A percentile compares a stretch with the other conserved stretches of the same genome.
phyloP scores from a whole-genome alignment of 495 filamentous ascomycete species.

The Penicillium verhagenii region DNA sequence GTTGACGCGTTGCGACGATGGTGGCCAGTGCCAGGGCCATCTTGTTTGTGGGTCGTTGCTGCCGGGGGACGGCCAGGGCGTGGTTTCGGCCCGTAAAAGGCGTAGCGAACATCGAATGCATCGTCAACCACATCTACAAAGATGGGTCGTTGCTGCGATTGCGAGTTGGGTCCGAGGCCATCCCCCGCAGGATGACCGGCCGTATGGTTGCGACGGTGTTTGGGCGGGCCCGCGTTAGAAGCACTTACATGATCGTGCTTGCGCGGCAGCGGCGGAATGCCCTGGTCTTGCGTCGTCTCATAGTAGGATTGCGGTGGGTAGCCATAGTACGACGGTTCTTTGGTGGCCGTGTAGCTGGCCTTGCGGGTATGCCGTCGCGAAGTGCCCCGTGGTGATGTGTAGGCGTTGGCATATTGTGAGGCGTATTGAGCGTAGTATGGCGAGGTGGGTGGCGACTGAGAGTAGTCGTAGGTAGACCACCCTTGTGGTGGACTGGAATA shows the following conservation, averaged over 20 bases:
- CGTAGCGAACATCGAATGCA: constrained; percentile 43
- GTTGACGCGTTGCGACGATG: constrained; percentile 36
- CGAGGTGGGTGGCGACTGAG: constrained; percentile 50
- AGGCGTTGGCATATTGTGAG: constrained; percentile 41
- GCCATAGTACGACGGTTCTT: constrained; percentile 40
- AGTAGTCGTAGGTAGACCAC: constrained; percentile 52
- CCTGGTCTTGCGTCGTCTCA: constrained; percentile 47
- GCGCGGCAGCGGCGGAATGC: constrained; percentile 47
- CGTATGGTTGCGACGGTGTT: constrained; percentile 39
- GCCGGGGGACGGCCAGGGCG: constrained; percentile 27
- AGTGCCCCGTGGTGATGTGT: constrained; percentile 37
- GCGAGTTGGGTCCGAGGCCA: constrained; percentile 36
- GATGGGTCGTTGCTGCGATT: constrained; percentile 52
- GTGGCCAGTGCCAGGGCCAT: constrained; percentile 32
- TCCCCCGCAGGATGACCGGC: constrained; percentile 41
- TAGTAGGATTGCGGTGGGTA: constrained; percentile 41
- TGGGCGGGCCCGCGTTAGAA: constrained; percentile 43
- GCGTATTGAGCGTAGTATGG: constrained; percentile 51
- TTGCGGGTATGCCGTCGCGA: constrained; percentile 47
- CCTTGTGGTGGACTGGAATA: constrained; percentile 48
- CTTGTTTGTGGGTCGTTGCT: constrained; percentile 21
- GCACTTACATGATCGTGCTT: constrained; percentile 62
- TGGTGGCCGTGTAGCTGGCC: constrained; percentile 46
- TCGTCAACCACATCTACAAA: constrained; percentile 56
- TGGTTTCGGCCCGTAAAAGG: constrained; percentile 29